Conservation (phyloP, 352 stramenopile genomes). For the Pythium rishiriense region DNA sequence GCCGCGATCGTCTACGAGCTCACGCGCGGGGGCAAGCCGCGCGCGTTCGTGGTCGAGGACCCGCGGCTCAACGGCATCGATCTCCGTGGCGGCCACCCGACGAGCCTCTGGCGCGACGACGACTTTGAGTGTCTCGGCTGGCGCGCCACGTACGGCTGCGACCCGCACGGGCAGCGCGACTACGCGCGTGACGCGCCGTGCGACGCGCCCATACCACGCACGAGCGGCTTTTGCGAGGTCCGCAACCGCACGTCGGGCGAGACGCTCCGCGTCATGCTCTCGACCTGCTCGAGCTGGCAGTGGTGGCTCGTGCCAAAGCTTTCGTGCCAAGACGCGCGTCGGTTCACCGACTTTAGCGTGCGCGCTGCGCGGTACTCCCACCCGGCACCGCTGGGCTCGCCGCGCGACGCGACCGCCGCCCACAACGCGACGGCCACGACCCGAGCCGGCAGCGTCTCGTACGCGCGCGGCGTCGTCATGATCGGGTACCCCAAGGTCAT, state of each 20-base stretch:
- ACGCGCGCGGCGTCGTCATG: slow-evolving; percentile 58
- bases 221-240: slow-evolving; percentile 72
- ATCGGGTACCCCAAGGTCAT: slow-evolving; percentile 71
- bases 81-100: slow-evolving; percentile 32
- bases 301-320: slow-evolving; percentile 49
- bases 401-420: not conserved
- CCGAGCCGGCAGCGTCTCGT: not conserved
- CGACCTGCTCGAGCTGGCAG: slow-evolving; percentile 73
- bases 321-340: slow-evolving; percentile 58
- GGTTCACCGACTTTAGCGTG: slow-evolving; percentile 75
- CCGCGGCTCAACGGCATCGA: slow-evolving; percentile 50
- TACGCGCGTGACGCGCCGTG: slow-evolving; percentile 40
- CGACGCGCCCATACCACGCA: slow-evolving; percentile 42
- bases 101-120: slow-evolving; percentile 44
- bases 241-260: slow-evolving; percentile 62
- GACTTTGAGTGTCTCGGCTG: slow-evolving; percentile 81
- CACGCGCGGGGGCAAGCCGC: slow-evolving; percentile 47
- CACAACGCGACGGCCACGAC: slow-evolving; percentile 3
- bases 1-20: slow-evolving; percentile 62
- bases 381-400: slow-evolving; percentile 25
- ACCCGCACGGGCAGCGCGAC: slow-evolving; percentile 59
- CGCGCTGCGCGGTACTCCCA: slow-evolving; percentile 45
- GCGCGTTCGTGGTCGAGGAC: slow-evolving; percentile 35
- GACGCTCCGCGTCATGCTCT: slow-evolving; percentile 58
- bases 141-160: slow-evolving; percentile 61